Conservation (phyloP, 352 stramenopile species). For the Globisporangium orthogonon region DNA sequence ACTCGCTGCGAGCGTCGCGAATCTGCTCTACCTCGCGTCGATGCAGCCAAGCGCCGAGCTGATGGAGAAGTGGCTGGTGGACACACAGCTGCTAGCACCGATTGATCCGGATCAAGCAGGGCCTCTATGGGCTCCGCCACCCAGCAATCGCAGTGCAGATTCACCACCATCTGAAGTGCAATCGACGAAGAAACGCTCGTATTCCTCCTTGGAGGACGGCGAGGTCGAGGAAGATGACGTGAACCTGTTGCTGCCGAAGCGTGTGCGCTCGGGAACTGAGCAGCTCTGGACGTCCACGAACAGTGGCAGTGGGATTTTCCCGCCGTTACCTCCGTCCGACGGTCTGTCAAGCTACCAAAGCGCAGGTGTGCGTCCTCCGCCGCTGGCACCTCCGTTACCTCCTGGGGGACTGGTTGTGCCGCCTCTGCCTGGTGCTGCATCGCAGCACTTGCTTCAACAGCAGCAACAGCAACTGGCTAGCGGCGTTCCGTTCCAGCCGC, state of each 20-base stretch:
- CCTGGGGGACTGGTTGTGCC: not conserved
- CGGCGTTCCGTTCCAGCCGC: slow-evolving; percentile 5
- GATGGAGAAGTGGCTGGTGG: slow-evolving; percentile 53
- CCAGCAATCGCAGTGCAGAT: not conserved
- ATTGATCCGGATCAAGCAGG: slow-evolving; percentile 24
- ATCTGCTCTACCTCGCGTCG: slow-evolving; percentile 67
- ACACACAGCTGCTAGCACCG: slow-evolving; percentile 50
- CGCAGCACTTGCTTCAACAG: not conserved
- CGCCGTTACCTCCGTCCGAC: slow-evolving; percentile 2
- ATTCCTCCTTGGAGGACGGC: slow-evolving; percentile 38
- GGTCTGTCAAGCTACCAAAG: not conserved
- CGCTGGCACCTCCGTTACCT: not conserved
- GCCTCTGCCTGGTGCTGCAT: not conserved
- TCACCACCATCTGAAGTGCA: not conserved
- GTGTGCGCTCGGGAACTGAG: not conserved
- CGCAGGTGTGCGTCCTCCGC: not conserved
- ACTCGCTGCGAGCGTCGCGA: slow-evolving; percentile 47
- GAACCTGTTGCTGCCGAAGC: not conserved
- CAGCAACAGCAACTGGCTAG: not conserved
- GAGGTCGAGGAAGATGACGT: slow-evolving; percentile 30
- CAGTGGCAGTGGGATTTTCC: not conserved
- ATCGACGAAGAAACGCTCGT: slow-evolving; percentile 5
- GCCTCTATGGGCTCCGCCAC: slow-evolving; percentile 24
- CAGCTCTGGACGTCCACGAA: not conserved
- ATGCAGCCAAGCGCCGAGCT: slow-evolving; percentile 28